phyloP scores from a whole-genome alignment of 768 basidiomycete species.

The Dictyophora rubrovolvata region DNA sequence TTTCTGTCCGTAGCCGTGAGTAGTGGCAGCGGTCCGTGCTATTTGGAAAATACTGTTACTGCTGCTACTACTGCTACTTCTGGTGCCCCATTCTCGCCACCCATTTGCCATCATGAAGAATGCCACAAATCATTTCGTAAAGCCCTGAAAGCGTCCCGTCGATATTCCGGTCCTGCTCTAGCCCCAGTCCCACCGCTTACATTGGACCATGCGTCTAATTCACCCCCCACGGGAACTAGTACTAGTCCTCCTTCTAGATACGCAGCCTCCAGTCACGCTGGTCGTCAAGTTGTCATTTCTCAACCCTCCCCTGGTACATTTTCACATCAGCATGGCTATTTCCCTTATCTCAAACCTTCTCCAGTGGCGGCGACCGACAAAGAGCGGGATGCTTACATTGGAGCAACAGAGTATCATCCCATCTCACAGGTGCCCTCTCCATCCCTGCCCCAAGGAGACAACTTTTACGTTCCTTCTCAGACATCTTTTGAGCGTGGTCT shows the following conservation, averaged over 20 bases:
- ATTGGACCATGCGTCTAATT: neutral
- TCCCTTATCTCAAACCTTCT: conserved; percentile 5
- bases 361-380: neutral
- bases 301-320: neutral
- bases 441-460: neutral
- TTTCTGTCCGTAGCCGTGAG: neutral
- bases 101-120: conserved; percentile 32
- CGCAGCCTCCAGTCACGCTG: neutral
- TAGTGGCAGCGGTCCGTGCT: neutral
- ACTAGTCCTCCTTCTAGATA: neutral
- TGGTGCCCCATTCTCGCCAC: conserved; percentile 21
- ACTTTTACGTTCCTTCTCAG: neutral
- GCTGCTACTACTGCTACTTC: neutral
- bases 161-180: conserved; percentile 12
- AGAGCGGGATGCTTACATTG: neutral
- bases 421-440: neutral
- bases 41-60: neutral
- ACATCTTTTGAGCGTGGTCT: conserved; percentile 1
- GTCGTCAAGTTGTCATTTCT: neutral
- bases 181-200: conserved; percentile 1
- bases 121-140: conserved; percentile 33
- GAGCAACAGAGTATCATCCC: neutral
- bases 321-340: neutral
- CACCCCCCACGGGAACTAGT: neutral
- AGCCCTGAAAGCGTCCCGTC: conserved; percentile 25